These are phyloP conservation scores for Saccharomyces paradoxus DNA, from an alignment of 805 yeast species.

Conservation along the genomic window DNA sequence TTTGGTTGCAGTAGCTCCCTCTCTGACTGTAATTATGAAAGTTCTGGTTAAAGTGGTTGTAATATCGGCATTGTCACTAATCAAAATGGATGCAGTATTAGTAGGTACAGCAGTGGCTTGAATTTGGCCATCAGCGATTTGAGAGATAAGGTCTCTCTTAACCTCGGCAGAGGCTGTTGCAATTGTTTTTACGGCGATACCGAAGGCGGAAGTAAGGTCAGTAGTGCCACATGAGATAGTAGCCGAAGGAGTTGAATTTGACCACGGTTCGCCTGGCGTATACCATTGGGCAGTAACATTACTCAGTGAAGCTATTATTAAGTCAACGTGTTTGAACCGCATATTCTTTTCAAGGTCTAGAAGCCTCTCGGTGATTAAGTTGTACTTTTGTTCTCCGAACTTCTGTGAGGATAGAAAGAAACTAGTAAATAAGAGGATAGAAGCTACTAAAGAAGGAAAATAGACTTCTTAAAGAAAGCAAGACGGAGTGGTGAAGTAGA, in stretches of 20 bases:
- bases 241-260: constrained; percentile 60
- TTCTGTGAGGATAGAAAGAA: not conserved
- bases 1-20: constrained; percentile 10
- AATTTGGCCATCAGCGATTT: constrained; percentile 41
- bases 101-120: constrained; percentile 32
- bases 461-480: not conserved
- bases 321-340: constrained; percentile 17
- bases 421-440: no score
- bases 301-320: constrained; percentile 37
- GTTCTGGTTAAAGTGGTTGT: constrained; percentile 20
- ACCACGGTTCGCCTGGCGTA: constrained; percentile 57
- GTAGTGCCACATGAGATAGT: constrained; percentile 49
- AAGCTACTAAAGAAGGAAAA: not conserved
- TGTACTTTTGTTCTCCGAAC: not conserved
- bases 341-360: constrained; percentile 1
- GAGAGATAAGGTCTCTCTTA: constrained; percentile 34
- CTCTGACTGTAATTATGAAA: not conserved
- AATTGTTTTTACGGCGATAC: constrained; percentile 56
- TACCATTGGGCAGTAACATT: constrained; percentile 46
- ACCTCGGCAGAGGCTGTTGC: constrained; percentile 28
- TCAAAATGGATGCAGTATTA: constrained; percentile 34
- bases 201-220: constrained; percentile 49
- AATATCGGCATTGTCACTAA: constrained; percentile 23
- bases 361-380: not conserved
- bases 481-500: not conserved